These are phyloP conservation scores for Candida jianshihensis DNA, from an alignment of 805 yeast genomes.

Conservation along the genomic window DNA sequence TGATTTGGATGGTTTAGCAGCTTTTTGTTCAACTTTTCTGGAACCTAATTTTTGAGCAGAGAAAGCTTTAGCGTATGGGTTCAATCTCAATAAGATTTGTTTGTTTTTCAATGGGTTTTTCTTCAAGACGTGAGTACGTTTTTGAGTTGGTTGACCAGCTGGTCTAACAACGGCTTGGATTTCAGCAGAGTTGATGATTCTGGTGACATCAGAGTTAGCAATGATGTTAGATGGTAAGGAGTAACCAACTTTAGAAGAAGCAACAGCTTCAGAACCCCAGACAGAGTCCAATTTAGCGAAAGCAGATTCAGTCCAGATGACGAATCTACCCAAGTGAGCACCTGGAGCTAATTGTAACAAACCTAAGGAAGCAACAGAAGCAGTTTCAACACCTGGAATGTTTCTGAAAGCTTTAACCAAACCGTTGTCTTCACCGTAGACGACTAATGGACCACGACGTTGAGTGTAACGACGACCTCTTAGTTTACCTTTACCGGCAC, in stretches of 20 bases:
- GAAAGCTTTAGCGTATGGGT: slow-evolving; percentile 99
- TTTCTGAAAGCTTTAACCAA: slow-evolving; percentile 97
- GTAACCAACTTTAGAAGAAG: slow-evolving; percentile 83
- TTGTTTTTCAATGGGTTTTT: slow-evolving; percentile 99
- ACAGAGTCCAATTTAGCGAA: slow-evolving; percentile 93
- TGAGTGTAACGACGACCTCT: slow-evolving; percentile 99
- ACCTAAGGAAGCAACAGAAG: slow-evolving; percentile 86
- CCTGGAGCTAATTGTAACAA: slow-evolving; percentile 99
- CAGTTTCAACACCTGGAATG: slow-evolving; percentile 99
- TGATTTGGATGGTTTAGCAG: slow-evolving; percentile 62
- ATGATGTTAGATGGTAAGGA: slow-evolving; percentile 90
- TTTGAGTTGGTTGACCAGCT: slow-evolving; percentile 89
- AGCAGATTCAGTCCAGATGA: slow-evolving; percentile 99
- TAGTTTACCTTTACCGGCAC: slow-evolving; percentile 99
- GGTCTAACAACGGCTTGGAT: slow-evolving; percentile 96
- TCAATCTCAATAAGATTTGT: slow-evolving; percentile 94
- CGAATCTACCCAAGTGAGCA: slow-evolving; percentile 99
- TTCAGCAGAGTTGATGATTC: slow-evolving; percentile 98
- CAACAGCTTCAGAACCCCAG: slow-evolving; percentile 90
- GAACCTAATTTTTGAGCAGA: slow-evolving; percentile 87
- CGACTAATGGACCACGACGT: slow-evolving; percentile 99
- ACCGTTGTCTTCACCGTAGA: slow-evolving; percentile 97
- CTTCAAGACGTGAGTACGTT: slow-evolving; percentile 94
- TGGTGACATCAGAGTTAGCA: slow-evolving; percentile 91
- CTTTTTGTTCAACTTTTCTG: slow-evolving; percentile 59